Evolutionary conservation across 306 rosid species (phyloP), one percentile per base, ranked within the genome.

Genomic region (Citrullus mucosospermus): DNA sequence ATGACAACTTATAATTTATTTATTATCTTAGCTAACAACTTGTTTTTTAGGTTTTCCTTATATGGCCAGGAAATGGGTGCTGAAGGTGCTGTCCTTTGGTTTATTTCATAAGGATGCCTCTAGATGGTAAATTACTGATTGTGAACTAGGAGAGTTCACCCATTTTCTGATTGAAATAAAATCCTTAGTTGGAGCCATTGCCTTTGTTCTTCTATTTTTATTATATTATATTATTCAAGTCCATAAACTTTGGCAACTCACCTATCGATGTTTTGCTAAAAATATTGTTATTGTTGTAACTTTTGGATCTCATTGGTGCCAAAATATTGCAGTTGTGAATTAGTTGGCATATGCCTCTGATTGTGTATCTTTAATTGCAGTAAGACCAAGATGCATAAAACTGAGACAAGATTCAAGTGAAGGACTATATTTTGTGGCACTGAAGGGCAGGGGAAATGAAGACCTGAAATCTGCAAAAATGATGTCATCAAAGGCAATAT

Each of bases 81-180:
- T 82, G 78, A 86, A 79, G 89, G 83, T 81, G 86, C 87, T 68
- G 80, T 83, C 85, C 89, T 85, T 73, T 87, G 89, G 92, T 85
- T 88, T 80, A 79, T 82, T 75, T 80, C 90, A 81, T 87, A 86
- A 87, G 86, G 87, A 80, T 87, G 84, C 85, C 88, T 82, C 87
- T 87, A 85, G 88, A 89, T 88, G 88, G 90, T 89, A 93, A 88
- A 80, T 82, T 70, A 84, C 85, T 82, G 78, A 87, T 84, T 82
- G 79, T 76, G 41, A 60, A 53, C 78, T 54, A 53, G 79, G 80
- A 66, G 55, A 79, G 65, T 65, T 84, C 85, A 63, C 73, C 56
- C 61, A 70, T 82, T 68, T 80, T 79, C 55, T 80, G 36, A 55
- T 70, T 34, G 65, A 77, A 81, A 65, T 78, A 81, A 85, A 68